Percentiles rank a stretch among this genome's conserved stretches.
Evolutionary conservation across 139 green algal genomes (phyloP).

Genomic region (Chlorella ohadii): DNA sequence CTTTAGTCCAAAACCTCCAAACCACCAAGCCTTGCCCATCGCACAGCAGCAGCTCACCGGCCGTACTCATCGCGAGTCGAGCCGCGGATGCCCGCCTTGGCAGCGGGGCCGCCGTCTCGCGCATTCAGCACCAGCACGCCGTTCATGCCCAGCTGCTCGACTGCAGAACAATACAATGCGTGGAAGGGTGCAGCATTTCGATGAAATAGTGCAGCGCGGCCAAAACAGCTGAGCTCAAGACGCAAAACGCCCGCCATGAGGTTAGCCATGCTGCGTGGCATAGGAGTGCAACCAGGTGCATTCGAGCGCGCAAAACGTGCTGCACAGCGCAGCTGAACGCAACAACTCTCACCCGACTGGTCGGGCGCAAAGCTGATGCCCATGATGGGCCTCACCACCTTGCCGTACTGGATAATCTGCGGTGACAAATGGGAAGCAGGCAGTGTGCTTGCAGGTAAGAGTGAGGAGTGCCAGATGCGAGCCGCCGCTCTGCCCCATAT

Average conservation of each 20-base stretch:
- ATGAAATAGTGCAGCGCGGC: too few relatives aligned
- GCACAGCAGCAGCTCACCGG: slow-evolving; percentile 9
- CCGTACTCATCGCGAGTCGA: slow-evolving; percentile 78
- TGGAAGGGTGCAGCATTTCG: too few relatives aligned
- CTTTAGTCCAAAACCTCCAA: too few relatives aligned
- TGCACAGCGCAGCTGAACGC: neutral
- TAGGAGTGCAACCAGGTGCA: too few relatives aligned
- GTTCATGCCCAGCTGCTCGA: slow-evolving; percentile 64
- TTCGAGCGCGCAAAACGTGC: too few relatives aligned
- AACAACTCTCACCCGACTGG: slow-evolving; percentile 50
- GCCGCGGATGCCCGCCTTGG: slow-evolving; percentile 77
- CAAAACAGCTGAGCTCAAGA: too few relatives aligned
- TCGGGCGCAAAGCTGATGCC: slow-evolving; percentile 94
- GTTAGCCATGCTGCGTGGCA: too few relatives aligned
- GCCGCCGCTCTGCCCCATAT: too few relatives aligned
- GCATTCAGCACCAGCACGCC: slow-evolving; percentile 90
- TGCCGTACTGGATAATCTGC: slow-evolving; percentile 75
- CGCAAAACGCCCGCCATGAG: too few relatives aligned
- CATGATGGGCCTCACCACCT: slow-evolving; percentile 78
- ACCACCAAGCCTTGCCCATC: too few relatives aligned
- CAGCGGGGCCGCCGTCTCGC: slow-evolving; percentile 73
- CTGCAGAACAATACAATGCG: too few relatives aligned
- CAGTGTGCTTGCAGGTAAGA: neutral
- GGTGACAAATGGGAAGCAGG: neutral
- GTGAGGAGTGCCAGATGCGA: too few relatives aligned